These are phyloP conservation scores for Orbilia brochopaga DNA, from an alignment of 2,329 filamentous ascomycete species.

Conservation along the genomic window DNA sequence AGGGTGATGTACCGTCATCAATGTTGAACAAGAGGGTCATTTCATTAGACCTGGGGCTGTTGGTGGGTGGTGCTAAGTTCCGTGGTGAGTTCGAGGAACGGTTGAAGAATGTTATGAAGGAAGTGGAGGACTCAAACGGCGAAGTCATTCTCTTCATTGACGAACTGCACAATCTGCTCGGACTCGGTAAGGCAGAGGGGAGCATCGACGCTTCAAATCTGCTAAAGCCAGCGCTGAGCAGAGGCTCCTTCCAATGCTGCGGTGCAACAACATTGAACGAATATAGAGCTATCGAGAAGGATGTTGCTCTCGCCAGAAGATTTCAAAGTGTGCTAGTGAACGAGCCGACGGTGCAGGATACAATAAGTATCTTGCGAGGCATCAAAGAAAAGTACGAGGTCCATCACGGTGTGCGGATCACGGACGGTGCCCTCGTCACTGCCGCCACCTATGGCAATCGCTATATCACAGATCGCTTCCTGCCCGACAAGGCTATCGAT, in stretches of 20 bases:
- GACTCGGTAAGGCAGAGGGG: slow-evolving; percentile 91
- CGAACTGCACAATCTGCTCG: slow-evolving; percentile 87
- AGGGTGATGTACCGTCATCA: slow-evolving; percentile 91
- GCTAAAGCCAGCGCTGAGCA: slow-evolving; percentile 87
- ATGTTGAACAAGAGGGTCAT: slow-evolving; percentile 94
- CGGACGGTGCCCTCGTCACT: slow-evolving; percentile 86
- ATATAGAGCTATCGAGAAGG: slow-evolving; percentile 93
- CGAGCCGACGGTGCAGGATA: slow-evolving; percentile 88
- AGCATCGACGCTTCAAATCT: slow-evolving; percentile 96
- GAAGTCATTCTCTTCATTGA: slow-evolving; percentile 94
- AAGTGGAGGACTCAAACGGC: slow-evolving; percentile 87
- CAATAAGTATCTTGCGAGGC: slow-evolving; percentile 87
- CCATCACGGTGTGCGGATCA: slow-evolving; percentile 94
- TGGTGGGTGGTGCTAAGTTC: slow-evolving; percentile 96
- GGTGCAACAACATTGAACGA: slow-evolving; percentile 92
- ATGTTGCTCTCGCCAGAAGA: slow-evolving; percentile 85
- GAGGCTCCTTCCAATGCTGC: slow-evolving; percentile 92
- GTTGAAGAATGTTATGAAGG: slow-evolving; percentile 83
- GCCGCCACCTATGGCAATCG: slow-evolving; percentile 91
- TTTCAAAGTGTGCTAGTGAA: slow-evolving; percentile 96
- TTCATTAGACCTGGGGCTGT: slow-evolving; percentile 81
- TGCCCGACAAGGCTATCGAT: slow-evolving; percentile 97
- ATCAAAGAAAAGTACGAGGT: slow-evolving; percentile 99
- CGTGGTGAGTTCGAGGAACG: slow-evolving; percentile 95
- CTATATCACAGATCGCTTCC: slow-evolving; percentile 93